Evolutionary conservation across 2,329 filamentous ascomycete species (phyloP).

Genomic region (Pleomassaria siparia): DNA sequence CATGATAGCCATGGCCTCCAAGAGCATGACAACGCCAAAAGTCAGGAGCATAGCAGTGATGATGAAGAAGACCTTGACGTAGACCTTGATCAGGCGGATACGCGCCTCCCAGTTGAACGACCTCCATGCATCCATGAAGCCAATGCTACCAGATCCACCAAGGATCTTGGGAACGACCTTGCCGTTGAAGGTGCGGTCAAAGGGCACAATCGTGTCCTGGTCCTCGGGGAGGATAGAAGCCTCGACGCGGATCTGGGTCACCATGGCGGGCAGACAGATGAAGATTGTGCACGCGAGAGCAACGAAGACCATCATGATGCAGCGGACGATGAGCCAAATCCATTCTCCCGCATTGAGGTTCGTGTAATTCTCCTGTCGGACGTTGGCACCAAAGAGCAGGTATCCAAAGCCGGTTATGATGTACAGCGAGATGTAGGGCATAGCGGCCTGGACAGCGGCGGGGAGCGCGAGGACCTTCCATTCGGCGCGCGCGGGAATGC

Average conservation of each 20-base stretch:
- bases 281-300: constrained; percentile 59
- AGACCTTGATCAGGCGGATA: constrained; percentile 72
- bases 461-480: constrained; percentile 71
- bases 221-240: constrained; percentile 82
- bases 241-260: constrained; percentile 79
- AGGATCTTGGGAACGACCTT: constrained; percentile 73
- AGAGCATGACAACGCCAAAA: constrained; percentile 53
- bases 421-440: constrained; percentile 56
- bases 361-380: constrained; percentile 35
- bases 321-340: constrained; percentile 45
- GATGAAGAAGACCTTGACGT: constrained; percentile 69
- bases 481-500: constrained; percentile 66
- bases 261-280: constrained; percentile 75
- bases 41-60: constrained; percentile 50
- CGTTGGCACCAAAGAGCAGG: constrained; percentile 41
- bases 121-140: constrained; percentile 75
- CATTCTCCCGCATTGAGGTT: constrained; percentile 36
- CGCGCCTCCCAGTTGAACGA: constrained; percentile 74
- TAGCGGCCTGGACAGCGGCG: constrained; percentile 63
- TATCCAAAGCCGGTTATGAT: constrained; percentile 52
- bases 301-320: constrained; percentile 41
- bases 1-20: constrained; percentile 55
- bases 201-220: constrained; percentile 81
- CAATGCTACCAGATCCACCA: constrained; percentile 70
- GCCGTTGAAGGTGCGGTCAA: constrained; percentile 83